Percentiles rank a stretch among this genome's conserved stretches.
Conservation (phyloP, 345 rosid species). For the Passiflora organensis region DNA sequence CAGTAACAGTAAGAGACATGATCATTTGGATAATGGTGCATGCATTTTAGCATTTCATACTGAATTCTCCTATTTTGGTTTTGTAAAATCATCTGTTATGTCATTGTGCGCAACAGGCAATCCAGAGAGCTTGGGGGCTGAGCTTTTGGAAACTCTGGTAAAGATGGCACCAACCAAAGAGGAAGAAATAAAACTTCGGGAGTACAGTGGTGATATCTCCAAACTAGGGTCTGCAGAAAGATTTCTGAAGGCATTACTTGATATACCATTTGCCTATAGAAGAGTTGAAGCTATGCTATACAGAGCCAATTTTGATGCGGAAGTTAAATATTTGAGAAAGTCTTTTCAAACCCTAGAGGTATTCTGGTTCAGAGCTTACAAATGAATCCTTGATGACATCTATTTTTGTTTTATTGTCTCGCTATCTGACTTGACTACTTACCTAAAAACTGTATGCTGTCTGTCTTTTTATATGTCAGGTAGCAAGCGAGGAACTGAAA, state of each 20-base stretch:
- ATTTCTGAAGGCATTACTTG: conserved; percentile 83
- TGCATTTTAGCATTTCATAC: background rate
- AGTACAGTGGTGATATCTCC: conserved; percentile 57
- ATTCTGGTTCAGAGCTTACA: conserved; percentile 4
- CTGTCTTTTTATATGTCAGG: conserved; percentile 37
- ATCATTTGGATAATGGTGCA: too few species aligned
- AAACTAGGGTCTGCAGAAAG: conserved; percentile 91
- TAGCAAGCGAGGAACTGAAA: conserved; percentile 82
- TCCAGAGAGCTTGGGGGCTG: conserved; percentile 81
- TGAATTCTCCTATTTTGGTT: background rate
- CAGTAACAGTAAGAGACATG: too few species aligned
- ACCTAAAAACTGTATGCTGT: conserved; percentile 9
- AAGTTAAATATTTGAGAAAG: conserved; percentile 76
- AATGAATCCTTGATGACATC: too few species aligned
- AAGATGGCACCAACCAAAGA: conserved; percentile 99
- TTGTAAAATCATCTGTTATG: conserved; percentile 5
- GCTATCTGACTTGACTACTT: background rate
- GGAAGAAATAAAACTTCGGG: conserved; percentile 92
- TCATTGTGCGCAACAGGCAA: conserved; percentile 54
- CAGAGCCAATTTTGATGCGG: conserved; percentile 89
- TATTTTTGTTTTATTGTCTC: background rate
- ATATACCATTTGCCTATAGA: conserved; percentile 89
- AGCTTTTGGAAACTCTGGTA: conserved; percentile 88
- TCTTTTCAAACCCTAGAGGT: conserved; percentile 92
- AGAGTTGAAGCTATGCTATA: conserved; percentile 97